Base-by-base conservation (phyloP, 768 basidiomycete genomes). In the Podaxis sp. region DNA sequence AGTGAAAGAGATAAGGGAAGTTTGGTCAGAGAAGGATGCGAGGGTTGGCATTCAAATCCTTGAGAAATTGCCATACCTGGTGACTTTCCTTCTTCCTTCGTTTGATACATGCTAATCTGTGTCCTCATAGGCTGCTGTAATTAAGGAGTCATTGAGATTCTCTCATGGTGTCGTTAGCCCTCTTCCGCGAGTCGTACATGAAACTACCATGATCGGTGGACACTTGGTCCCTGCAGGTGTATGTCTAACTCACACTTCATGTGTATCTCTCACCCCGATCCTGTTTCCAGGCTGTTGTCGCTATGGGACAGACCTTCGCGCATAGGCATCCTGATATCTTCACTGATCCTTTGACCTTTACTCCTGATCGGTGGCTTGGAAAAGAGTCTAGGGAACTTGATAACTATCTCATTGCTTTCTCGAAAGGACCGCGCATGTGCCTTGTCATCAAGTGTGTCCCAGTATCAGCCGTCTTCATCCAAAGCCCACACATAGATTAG, bases 11-110 rank as follows among this genome's bases (percentile, higher is more conserved):
- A 63, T 81, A 28, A 61, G 67, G 23, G 69, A 68, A 10, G 77
- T 14, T 16, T 40, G 38, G 38, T 14, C 14, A 40, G 38, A 40
- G 14, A 40, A 40, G 6, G 70, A 77, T 5, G 32, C 55, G n/a
- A 59, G 55, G 3, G 64, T 74, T 4, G 62, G 66, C 2, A 71
- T 71, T 27, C 78, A 78, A 60, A 69, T 59, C 2, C 65, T 81
- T 46, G 79, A 82, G 64, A 78, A 76, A 62, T 47, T 82, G 36
- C 77, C 80, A 14, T 82, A 79, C 64, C 69, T 82, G n/a, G 79
- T 81, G 58, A 63, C 77, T 65, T 2, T 18, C 21, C 9, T 21
- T 32, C 21, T 14, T 11, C 42, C 21, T 61, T 14, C 16, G 57
- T 28, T 23, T 21, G 25, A 56, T 18, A 7, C 32, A 25, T n/a